phyloP scores from a whole-genome alignment of 129 eudicot genomes.

The Daucus carota region DNA sequence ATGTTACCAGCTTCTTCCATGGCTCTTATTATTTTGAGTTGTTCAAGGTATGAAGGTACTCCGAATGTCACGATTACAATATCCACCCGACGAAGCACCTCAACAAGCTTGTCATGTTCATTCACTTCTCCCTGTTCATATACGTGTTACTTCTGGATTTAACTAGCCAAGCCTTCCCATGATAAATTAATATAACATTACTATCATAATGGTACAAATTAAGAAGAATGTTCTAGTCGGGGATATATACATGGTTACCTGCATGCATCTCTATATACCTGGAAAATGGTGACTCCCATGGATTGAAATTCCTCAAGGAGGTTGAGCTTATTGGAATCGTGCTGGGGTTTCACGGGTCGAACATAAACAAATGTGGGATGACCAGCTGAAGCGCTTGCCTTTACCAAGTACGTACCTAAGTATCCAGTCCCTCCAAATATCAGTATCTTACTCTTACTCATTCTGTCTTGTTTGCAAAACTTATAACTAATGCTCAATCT shows the following conservation, averaged over 20 bases:
- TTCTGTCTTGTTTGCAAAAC: not conserved
- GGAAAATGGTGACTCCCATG: slow-evolving; percentile 10
- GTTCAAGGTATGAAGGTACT: slow-evolving; percentile 23
- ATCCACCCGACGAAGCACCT: slow-evolving; percentile 18
- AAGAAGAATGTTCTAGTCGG: no score
- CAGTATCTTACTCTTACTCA: slow-evolving; percentile 1
- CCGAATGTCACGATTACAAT: slow-evolving; percentile 23
- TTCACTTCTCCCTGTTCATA: slow-evolving; percentile 20
- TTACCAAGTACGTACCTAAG: slow-evolving; percentile 10
- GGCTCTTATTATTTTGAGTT: slow-evolving; percentile 23
- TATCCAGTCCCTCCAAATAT: slow-evolving; percentile 14
- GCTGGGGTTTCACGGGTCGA: not conserved
- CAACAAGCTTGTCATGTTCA: slow-evolving; percentile 29
- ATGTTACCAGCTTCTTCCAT: slow-evolving; percentile 32
- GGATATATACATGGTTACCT: no score
- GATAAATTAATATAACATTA: no score
- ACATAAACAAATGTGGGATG: slow-evolving; percentile 14
- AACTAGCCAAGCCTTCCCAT: no score
- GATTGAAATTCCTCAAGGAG: slow-evolving; percentile 8
- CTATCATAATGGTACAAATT: no score
- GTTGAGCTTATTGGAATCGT: not conserved
- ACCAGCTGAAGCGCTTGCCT: slow-evolving; percentile 16
- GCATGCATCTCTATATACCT: slow-evolving; percentile 2
- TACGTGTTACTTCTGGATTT: no score
- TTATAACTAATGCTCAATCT: no score